Percentiles rank a stretch among this genome's conserved stretches.
These are phyloP conservation scores for Prunus kanzakura DNA, from an alignment of 306 rosid species.

Conservation along the genomic window DNA sequence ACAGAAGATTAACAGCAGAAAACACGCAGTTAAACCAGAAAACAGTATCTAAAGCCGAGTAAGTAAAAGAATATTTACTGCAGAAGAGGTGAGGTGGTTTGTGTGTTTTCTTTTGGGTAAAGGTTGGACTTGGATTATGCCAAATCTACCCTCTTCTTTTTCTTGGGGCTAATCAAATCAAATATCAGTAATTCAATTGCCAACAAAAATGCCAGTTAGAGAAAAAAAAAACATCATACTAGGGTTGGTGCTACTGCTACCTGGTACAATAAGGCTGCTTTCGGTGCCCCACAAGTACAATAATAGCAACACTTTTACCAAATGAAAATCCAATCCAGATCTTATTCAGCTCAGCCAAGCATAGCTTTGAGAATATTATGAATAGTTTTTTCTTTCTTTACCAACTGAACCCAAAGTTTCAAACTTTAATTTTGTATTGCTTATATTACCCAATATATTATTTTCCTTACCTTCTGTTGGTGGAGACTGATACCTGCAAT, in stretches of 20 bases:
- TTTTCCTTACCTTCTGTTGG: slow-evolving; percentile 36
- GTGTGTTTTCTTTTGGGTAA: no score
- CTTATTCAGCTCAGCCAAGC: slow-evolving; percentile 17
- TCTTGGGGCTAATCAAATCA: not conserved
- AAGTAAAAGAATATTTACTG: not conserved
- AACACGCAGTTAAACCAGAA: not conserved
- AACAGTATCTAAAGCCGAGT: not conserved
- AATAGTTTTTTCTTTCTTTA: slow-evolving; percentile 1
- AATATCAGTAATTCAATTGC: not conserved
- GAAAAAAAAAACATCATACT: not conserved
- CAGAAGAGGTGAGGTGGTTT: not conserved
- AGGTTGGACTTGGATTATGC: not conserved
- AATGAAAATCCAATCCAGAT: slow-evolving; percentile 29
- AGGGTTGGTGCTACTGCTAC: slow-evolving; percentile 10
- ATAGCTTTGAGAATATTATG: slow-evolving; percentile 15
- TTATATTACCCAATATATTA: not conserved
- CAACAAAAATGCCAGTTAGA: not conserved
- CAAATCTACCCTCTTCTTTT: not conserved
- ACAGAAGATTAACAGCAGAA: no score
- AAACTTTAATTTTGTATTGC: not conserved
- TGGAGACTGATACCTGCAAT: slow-evolving; percentile 46
- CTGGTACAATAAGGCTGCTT: slow-evolving; percentile 17
- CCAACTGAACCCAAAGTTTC: slow-evolving; percentile 18
- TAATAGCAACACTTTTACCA: slow-evolving; percentile 16
- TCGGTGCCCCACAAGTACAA: slow-evolving; percentile 21